A percentile compares a stretch with the other conserved stretches of the same genome.
Conservation (phyloP, 176 grass and related monocot genomes). For the Elaeis guineensis region DNA sequence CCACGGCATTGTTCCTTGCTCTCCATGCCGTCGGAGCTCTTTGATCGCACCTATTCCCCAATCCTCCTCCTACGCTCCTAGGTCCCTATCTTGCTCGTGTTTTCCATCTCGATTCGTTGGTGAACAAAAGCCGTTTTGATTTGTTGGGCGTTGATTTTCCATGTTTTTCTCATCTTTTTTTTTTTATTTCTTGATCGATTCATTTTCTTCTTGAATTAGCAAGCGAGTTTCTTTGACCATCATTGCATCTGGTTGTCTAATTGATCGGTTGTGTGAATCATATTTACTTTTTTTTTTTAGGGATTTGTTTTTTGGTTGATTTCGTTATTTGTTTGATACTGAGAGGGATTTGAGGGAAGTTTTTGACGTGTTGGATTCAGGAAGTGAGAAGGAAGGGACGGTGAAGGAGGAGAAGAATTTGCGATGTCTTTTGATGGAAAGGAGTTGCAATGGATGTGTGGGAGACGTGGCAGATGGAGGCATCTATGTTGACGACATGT, state of each 20-base stretch:
- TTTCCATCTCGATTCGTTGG: neutral
- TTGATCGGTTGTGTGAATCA: too few species aligned
- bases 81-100: neutral
- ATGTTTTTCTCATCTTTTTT: too few species aligned
- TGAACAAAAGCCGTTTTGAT: neutral
- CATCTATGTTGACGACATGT: too few species aligned
- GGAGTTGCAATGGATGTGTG: slow-evolving; percentile 87
- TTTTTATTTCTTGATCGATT: too few species aligned
- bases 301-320: too few species aligned
- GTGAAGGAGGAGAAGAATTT: neutral
- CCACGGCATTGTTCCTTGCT: too few species aligned
- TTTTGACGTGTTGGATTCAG: neutral
- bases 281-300: too few species aligned
- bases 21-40: neutral
- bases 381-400: slow-evolving; percentile 3
- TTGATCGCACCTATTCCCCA: neutral
- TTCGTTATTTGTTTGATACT: neutral
- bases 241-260: too few species aligned
- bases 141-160: too few species aligned
- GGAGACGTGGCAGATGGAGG: too few species aligned
- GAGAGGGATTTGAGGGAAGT: neutral
- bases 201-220: too few species aligned
- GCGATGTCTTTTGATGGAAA: slow-evolving; percentile 33
- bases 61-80: neutral
- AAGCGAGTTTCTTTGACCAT: too few species aligned